phyloP scores from a whole-genome alignment of 2,329 filamentous ascomycete genomes.

The Aspergillus arachidicola region DNA sequence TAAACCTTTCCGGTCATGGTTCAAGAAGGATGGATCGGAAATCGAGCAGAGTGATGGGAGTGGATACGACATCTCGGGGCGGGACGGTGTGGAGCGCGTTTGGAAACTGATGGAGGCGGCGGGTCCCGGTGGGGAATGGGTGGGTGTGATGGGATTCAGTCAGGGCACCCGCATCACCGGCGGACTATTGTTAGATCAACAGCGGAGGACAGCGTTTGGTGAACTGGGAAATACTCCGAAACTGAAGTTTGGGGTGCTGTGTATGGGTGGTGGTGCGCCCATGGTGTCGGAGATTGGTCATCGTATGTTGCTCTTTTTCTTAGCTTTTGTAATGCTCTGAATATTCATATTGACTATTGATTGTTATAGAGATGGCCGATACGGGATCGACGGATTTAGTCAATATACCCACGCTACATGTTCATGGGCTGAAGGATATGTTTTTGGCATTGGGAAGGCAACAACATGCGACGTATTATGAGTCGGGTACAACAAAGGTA shows the following conservation, averaged over 20 bases:
- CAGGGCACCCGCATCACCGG: conserved; percentile 23
- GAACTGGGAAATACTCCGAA: background rate
- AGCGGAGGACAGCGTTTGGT: conserved; percentile 13
- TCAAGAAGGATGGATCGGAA: conserved; percentile 14
- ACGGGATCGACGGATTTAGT: background rate
- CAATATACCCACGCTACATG: conserved; percentile 22
- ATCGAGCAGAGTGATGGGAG: conserved; percentile 19
- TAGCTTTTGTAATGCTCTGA: background rate
- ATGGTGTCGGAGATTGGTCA: conserved; percentile 23
- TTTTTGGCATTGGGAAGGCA: conserved; percentile 19
- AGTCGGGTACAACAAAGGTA: conserved; percentile 9
- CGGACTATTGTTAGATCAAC: conserved; percentile 25
- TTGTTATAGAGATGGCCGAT: background rate
- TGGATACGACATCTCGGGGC: conserved; percentile 19
- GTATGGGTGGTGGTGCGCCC: conserved; percentile 22
- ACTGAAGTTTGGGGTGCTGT: conserved; percentile 23
- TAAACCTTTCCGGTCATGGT: conserved; percentile 24
- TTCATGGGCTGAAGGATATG: conserved; percentile 25
- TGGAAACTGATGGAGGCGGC: conserved; percentile 20
- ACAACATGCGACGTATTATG: conserved; percentile 19
- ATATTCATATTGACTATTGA: background rate
- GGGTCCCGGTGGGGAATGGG: conserved; percentile 17
- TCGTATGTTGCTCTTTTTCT: conserved; percentile 12
- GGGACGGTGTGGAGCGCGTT: conserved; percentile 24
- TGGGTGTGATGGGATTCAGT: conserved; percentile 27